Evolutionary conservation across 129 eudicot species (phyloP).

Genomic region (Heracleum sosnowskyi): DNA sequence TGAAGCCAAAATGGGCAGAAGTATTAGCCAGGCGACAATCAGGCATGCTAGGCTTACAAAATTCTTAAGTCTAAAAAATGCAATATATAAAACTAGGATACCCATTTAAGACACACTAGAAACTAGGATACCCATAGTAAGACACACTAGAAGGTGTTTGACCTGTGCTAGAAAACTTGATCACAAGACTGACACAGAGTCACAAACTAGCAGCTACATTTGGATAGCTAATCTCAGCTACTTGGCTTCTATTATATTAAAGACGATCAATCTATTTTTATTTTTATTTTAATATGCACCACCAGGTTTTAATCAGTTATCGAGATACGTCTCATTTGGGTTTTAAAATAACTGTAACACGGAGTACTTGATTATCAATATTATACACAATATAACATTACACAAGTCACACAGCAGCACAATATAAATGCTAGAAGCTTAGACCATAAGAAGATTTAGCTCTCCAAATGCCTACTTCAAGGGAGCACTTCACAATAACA

Average conservation of each 20-base stretch:
- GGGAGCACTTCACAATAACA: neutral
- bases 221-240: neutral
- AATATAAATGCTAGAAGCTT: neutral
- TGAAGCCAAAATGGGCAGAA: neutral
- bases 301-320: neutral
- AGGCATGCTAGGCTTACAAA: neutral
- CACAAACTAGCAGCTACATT: too few species aligned
- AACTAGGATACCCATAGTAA: too few species aligned
- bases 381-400: neutral
- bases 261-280: neutral
- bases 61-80: slow-evolving; percentile 10
- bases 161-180: too few species aligned
- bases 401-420: neutral
- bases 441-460: neutral
- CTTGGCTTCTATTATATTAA: neutral
- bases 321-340: neutral
- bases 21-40: neutral
- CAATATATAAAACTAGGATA: neutral
- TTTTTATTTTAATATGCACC: neutral
- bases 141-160: too few species aligned
- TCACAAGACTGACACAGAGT: too few species aligned
- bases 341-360: neutral
- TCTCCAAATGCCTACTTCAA: neutral
- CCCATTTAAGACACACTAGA: neutral
- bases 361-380: neutral